Evolutionary conservation across 768 basidiomycete genomes (phyloP).

Genomic region (Russula earlei): DNA sequence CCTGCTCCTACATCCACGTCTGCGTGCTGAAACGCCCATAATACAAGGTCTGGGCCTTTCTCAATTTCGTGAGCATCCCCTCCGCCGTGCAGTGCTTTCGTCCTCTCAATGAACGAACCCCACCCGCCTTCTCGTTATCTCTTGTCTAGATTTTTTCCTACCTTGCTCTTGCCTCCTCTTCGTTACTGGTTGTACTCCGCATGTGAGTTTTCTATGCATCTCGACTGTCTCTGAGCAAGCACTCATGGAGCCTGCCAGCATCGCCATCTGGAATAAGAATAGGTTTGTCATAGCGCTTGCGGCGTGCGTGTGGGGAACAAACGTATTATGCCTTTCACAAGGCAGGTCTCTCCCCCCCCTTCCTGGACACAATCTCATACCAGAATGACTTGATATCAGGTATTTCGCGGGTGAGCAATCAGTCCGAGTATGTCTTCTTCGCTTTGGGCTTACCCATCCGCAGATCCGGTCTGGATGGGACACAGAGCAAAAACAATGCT

Average conservation of each 20-base stretch:
- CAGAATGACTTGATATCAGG: neutral
- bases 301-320: neutral
- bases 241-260: neutral
- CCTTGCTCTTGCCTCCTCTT: neutral
- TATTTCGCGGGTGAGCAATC: neutral
- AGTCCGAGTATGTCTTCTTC: neutral
- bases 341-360: neutral
- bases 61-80: neutral
- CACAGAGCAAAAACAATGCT: neutral
- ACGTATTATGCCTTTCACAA: neutral
- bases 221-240: neutral
- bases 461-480: neutral
- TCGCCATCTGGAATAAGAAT: neutral
- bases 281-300: neutral
- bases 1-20: neutral
- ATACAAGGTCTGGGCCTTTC: neutral
- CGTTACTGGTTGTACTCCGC: neutral
- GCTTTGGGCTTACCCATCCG: neutral
- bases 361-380: neutral
- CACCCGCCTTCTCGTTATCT: neutral
- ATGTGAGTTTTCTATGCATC: neutral
- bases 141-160: neutral
- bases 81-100: neutral
- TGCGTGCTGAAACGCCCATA: neutral
- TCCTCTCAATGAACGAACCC: neutral